Percentiles rank a stretch among this genome's conserved stretches.
Conservation (phyloP, 1,139 yeast genomes). For the Geotrichum candidum region DNA sequence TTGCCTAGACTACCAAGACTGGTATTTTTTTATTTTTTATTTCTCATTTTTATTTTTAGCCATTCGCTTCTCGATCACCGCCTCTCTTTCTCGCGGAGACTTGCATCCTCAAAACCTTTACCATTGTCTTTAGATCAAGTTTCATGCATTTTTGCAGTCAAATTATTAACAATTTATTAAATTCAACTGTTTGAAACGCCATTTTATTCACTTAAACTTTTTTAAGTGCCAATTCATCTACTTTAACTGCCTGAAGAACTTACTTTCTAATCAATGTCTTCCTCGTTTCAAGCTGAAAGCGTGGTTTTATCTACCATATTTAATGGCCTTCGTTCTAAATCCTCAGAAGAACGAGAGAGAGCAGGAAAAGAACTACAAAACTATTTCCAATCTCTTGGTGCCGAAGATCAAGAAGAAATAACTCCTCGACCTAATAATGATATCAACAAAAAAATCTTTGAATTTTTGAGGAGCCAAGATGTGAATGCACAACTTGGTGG, state of each 20-base stretch:
- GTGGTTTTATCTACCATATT: slow-evolving; percentile 23
- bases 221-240: background rate
- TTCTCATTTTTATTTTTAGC: background rate
- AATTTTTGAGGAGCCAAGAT: slow-evolving; percentile 70
- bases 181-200: background rate
- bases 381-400: slow-evolving; percentile 61
- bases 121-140: background rate
- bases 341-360: slow-evolving; percentile 31
- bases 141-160: background rate
- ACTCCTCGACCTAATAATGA: slow-evolving; percentile 76
- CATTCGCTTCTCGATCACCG: background rate
- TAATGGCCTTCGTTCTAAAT: slow-evolving; percentile 26
- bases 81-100: background rate
- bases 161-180: background rate
- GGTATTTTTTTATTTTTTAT: background rate
- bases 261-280: slow-evolving; percentile 3
- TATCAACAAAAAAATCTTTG: slow-evolving; percentile 82
- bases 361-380: slow-evolving; percentile 60
- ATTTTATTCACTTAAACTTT: background rate
- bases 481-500: slow-evolving; percentile 78
- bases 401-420: slow-evolving; percentile 74
- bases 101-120: background rate
- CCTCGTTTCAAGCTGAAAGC: slow-evolving; percentile 17
- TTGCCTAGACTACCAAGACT: background rate
- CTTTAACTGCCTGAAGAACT: background rate